Evolutionary conservation across 495 filamentous ascomycete species (phyloP), one percentile per base, ranked within the genome.

Genomic region (Xylaria intraflava): DNA sequence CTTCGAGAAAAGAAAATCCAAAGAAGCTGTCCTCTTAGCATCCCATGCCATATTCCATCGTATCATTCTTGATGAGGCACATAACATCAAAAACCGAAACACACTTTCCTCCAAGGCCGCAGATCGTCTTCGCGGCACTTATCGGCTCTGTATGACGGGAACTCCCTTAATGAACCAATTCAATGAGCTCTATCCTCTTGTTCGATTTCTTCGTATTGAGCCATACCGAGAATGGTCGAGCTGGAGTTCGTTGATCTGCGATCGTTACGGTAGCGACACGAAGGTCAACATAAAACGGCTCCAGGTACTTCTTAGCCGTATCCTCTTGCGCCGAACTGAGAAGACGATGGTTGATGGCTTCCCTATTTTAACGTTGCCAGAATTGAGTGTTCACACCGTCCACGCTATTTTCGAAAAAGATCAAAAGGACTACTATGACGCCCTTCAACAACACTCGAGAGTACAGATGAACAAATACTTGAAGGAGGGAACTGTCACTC

Each of bases 121-220:
- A 23, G 80, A 70, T 60, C 60, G 70, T 6, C 74, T 96, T 7
- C 68, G 81, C 42, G 70, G 88, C 14, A 79, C 71, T 26, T 82
- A 87, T 59, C 74, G 93, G 16, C 86, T 90, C 69, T 95, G 89
- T 62, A 82, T 98, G 68, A 94, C 88, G 10, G 93, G 93, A 6
- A 96, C 90, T 0, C 93, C 93, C 0, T 94, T 96, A 84, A 91
- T 93, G 85, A 97, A 98, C 60, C 82, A 76, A 12, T 81, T 92
- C 2, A 76, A 78, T 27, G 93, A 96, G 62, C 70, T 95, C n/a
- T 91, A 82, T 61, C 85, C 90, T 2, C 72, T 96, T 29, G 76
- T 98, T 45, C 78, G 76, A 20, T 98, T 96, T 67, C 75, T 96
- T 41, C 74, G 80, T 3, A 93, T 94, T 59, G 80, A 74, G 40